Percentiles rank a stretch among this genome's conserved stretches.
phyloP scores from a whole-genome alignment of 495 filamentous ascomycete species.

The Podospora australis region DNA sequence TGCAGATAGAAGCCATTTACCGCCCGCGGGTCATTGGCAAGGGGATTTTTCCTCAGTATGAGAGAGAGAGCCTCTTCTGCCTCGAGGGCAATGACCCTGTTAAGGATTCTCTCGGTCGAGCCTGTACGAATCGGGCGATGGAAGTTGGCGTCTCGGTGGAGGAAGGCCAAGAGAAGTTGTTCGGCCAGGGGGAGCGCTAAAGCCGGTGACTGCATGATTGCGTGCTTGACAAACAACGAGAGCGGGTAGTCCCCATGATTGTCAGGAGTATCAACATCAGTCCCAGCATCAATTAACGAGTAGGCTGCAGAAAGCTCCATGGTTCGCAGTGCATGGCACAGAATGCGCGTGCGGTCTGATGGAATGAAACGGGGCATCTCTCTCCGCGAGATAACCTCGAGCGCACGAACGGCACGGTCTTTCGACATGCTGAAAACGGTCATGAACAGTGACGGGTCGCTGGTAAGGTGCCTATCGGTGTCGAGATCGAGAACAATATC shows the following conservation, averaged over 20 bases:
- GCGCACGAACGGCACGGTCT: conserved; percentile 3
- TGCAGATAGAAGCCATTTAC: conserved; percentile 15
- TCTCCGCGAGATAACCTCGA: conserved; percentile 7
- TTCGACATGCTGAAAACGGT: conserved; percentile 5
- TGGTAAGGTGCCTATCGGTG: conserved; percentile 1
- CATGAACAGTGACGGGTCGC: conserved; percentile 8
- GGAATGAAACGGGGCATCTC: conserved; percentile 7
- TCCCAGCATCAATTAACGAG: conserved; percentile 11
- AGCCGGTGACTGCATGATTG: background rate
- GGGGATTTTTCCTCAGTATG: conserved; percentile 13
- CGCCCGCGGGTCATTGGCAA: conserved; percentile 8
- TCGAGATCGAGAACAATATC: conserved; percentile 18
- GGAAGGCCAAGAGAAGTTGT: conserved; percentile 11
- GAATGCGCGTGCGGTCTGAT: conserved; percentile 4
- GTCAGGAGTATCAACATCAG: conserved; percentile 12
- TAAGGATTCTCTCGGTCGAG: conserved; percentile 9
- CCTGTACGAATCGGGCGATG: conserved; percentile 1
- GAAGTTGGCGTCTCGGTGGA: conserved; percentile 15
- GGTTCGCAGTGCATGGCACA: conserved; percentile 7
- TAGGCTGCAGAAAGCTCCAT: conserved; percentile 10
- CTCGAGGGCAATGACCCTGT: conserved; percentile 6
- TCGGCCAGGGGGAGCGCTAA: background rate
- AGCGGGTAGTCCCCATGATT: conserved; percentile 6
- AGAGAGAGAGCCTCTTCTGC: conserved; percentile 2
- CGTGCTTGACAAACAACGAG: conserved; percentile 6